Conservation (phyloP, 2,329 filamentous ascomycete genomes). For the Calonectria pauciramosa region DNA sequence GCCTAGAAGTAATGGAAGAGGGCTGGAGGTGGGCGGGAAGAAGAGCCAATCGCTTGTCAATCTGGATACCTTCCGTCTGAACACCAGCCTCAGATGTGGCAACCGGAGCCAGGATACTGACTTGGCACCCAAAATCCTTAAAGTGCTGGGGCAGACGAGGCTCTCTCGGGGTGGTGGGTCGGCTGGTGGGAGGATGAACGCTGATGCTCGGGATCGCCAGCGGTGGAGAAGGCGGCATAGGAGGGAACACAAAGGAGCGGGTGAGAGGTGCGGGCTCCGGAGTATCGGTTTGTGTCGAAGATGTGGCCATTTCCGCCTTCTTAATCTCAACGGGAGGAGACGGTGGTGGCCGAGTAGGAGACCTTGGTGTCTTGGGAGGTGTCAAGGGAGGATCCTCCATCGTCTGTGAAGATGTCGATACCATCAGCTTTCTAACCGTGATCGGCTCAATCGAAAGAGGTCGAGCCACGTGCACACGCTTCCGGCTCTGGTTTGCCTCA, state of each 20-base stretch:
- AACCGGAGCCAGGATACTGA: constrained; percentile 55
- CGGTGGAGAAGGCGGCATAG: constrained; percentile 51
- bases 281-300: constrained; percentile 73
- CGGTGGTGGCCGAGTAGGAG: constrained; percentile 57
- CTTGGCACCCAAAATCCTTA: constrained; percentile 88
- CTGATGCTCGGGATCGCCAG: constrained; percentile 86
- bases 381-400: constrained; percentile 70
- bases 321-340: constrained; percentile 55
- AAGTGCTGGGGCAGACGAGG: constrained; percentile 83
- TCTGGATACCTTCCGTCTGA: constrained; percentile 92
- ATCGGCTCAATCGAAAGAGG: constrained; percentile 64
- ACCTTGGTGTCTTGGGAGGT: constrained; percentile 75
- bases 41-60: constrained; percentile 82
- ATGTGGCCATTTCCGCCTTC: constrained; percentile 62
- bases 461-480: constrained; percentile 71
- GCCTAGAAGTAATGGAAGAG: constrained; percentile 77
- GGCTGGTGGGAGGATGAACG: constrained; percentile 88
- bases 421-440: constrained; percentile 63
- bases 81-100: constrained; percentile 58
- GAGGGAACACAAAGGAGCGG: constrained; percentile 27
- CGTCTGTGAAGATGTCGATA: constrained; percentile 76
- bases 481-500: constrained; percentile 81
- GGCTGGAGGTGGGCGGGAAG: constrained; percentile 85
- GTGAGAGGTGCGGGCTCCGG: constrained; percentile 21
- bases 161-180: constrained; percentile 82